These are phyloP conservation scores for Rhizophora apiculata DNA, from an alignment of 345 rosid genomes.

Conservation along the genomic window DNA sequence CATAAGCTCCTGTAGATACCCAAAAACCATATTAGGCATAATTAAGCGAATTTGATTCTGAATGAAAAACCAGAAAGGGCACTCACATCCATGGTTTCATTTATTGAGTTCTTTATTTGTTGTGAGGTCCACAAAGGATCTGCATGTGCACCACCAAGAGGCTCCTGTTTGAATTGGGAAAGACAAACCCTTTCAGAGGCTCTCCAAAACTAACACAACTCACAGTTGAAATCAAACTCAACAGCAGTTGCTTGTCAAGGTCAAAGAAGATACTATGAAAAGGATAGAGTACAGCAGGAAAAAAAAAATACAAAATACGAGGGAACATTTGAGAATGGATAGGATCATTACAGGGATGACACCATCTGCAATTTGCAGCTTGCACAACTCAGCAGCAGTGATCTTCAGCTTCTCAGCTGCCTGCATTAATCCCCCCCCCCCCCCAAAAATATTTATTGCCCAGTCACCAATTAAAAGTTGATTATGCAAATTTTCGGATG, in stretches of 20 bases:
- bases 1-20: constrained; percentile 57
- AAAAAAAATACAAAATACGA: constrained; percentile 1
- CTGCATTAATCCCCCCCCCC: constrained; percentile 27
- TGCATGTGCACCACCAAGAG: constrained; percentile 92
- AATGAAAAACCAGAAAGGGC: constrained; percentile 17
- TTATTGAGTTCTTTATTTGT: constrained; percentile 76
- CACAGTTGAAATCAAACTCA: constrained; percentile 11
- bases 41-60: constrained; percentile 4
- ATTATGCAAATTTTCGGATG: constrained; percentile 10
- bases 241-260: constrained; percentile 10
- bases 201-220: constrained; percentile 8
- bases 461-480: constrained; percentile 12
- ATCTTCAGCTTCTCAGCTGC: constrained; percentile 93
- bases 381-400: constrained; percentile 68
- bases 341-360: constrained; percentile 63
- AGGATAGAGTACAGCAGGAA: not conserved
- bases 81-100: constrained; percentile 76
- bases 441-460: constrained; percentile 10
- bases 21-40: constrained; percentile 10
- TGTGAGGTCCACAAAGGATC: constrained; percentile 89
- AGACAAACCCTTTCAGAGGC: constrained; percentile 17
- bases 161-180: constrained; percentile 53
- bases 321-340: constrained; percentile 13
- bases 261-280: not conserved
- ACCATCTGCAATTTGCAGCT: constrained; percentile 78